Evolutionary conservation across 2,329 filamentous ascomycete genomes (phyloP), one percentile per base, ranked within the genome.

Genomic region (Pseudogymnoascus sp.): DNA sequence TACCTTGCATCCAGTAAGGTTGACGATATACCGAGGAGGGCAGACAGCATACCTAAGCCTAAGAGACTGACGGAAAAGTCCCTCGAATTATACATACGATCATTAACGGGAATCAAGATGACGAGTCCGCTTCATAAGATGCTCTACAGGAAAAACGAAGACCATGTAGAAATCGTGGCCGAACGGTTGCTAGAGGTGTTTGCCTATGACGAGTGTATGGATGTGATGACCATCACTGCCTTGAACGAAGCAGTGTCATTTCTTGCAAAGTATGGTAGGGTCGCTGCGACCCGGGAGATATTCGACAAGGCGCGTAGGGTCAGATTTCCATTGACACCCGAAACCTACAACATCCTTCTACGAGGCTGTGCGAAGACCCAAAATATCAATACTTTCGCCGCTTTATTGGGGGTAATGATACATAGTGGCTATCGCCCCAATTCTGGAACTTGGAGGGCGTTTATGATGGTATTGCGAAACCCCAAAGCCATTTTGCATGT

Each of bases 91-190:
- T 60, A 60, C 25, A 42, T 60, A 28, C 59, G 21, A 5, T 60
- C 59, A 38, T 60, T 60, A 31, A 60, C 59, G 21, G 14, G 59
- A 10, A 60, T 60, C 31, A 60, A 23, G 18, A 60, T 60, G 59
- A 60, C 59, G 31, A 60, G 38, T 60, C 59, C 34, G 36, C 21
- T 60, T 38, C 59, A 60, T 60, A 38, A 42, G 36, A 60, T 60
- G 34, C 38, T 60, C 16, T 60, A 60, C 38, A 25, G 16, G n/a
- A 38, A 38, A 60, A 1, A 18, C 12, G 59, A 60, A 42, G 36
- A 60, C 14, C 59, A 60, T 21, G 5, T 40, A 28, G 7, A 12
- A 4, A 42, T 40, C 12, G 59, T 60, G 18, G 18, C 34, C 4
- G 25, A 38, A 14, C 23, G 34, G 18, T 23, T 60, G n/a, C 12